These are phyloP conservation scores for Eucalyptus regnans DNA, from an alignment of 345 rosid genomes.

Conservation along the genomic window DNA sequence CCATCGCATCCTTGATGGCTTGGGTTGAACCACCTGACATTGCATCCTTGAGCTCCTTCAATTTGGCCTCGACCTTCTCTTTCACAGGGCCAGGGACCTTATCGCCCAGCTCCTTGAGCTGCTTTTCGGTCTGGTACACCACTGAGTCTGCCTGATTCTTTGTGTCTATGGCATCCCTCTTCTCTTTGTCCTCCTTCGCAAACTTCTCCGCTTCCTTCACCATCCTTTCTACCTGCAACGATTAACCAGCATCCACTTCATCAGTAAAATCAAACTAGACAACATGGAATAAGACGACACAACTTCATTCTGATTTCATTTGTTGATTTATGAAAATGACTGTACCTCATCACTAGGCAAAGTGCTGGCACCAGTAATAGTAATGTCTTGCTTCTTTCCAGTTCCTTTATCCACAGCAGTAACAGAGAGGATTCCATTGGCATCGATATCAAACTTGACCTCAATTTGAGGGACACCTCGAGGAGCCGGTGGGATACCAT, in stretches of 20 bases:
- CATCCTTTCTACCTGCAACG: conserved; percentile 69
- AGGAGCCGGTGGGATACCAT: conserved; percentile 68
- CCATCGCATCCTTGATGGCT: conserved; percentile 66
- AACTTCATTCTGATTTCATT: background rate
- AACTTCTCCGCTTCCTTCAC: conserved; percentile 84
- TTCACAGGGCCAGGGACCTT: conserved; percentile 81
- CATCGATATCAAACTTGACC: conserved; percentile 92
- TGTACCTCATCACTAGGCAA: conserved; percentile 86
- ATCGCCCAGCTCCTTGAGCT: conserved; percentile 83
- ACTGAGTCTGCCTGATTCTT: conserved; percentile 96
- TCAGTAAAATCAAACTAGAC: background rate
- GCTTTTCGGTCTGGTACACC: conserved; percentile 93
- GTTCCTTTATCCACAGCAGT: conserved; percentile 85
- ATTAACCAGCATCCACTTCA: background rate
- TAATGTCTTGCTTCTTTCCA: conserved; percentile 90
- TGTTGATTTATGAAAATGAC: background rate
- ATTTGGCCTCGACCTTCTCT: conserved; percentile 80
- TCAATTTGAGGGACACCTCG: conserved; percentile 95
- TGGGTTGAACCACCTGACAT: conserved; percentile 62
- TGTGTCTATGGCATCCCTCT: conserved; percentile 93
- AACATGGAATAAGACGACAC: background rate
- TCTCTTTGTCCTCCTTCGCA: conserved; percentile 86
- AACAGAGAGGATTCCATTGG: conserved; percentile 88
- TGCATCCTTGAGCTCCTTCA: conserved; percentile 72
- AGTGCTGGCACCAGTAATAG: conserved; percentile 70